Percentiles rank a stretch among this genome's conserved stretches.
These are phyloP conservation scores for Trichoderma koningii DNA, from an alignment of 2,329 filamentous ascomycete genomes.

Conservation along the genomic window DNA sequence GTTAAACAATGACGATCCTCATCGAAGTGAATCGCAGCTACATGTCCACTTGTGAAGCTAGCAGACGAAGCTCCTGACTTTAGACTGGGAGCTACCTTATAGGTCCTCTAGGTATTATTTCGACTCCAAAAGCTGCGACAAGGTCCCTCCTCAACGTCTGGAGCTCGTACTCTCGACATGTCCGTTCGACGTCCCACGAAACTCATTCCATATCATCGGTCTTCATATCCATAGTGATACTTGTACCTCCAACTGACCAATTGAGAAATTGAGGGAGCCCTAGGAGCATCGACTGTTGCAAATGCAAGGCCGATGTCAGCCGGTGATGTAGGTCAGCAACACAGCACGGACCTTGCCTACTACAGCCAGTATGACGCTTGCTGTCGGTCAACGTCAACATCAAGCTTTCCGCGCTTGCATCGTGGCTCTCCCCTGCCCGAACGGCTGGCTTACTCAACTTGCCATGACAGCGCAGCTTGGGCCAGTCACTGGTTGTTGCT, in stretches of 20 bases:
- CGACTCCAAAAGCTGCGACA: too few relatives aligned
- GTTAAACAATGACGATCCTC: not conserved
- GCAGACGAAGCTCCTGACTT: not conserved
- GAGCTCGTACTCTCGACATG: too few relatives aligned
- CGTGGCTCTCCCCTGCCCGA: slow-evolving; percentile 14
- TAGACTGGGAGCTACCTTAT: too few relatives aligned
- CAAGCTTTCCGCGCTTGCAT: not conserved
- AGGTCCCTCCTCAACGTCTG: too few relatives aligned
- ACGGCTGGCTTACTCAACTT: not conserved
- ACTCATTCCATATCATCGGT: too few relatives aligned
- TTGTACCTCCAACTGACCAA: too few relatives aligned
- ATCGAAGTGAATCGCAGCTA: not conserved
- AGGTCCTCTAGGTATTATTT: too few relatives aligned
- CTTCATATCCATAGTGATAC: too few relatives aligned
- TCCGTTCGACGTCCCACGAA: too few relatives aligned
- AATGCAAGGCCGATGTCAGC: slow-evolving; percentile 3
- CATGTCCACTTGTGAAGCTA: not conserved
- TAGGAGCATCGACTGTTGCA: not conserved
- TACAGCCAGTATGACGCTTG: slow-evolving; percentile 1
- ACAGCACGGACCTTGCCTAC: too few relatives aligned
- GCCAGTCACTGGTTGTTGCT: slow-evolving; percentile 7
- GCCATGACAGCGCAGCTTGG: slow-evolving; percentile 12
- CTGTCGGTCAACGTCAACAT: not conserved
- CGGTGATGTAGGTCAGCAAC: not conserved
- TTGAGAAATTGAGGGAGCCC: too few relatives aligned